A percentile compares a stretch with the other conserved stretches of the same genome.
phyloP scores from a whole-genome alignment of 257 asterid species.

The Linaria vulgaris region DNA sequence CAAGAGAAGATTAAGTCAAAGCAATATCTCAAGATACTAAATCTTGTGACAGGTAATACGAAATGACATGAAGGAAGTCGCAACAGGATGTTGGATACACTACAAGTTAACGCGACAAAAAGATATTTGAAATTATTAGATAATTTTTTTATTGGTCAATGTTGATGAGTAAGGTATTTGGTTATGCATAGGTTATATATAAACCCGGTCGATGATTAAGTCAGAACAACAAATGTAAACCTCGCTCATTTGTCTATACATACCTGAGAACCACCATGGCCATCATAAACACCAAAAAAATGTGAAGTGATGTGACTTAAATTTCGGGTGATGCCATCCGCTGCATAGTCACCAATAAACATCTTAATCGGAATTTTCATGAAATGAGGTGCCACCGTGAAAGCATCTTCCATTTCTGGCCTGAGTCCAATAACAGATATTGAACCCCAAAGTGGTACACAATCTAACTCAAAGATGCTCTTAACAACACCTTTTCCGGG shows the following conservation, averaged over 20 bases:
- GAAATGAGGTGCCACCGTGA: slow-evolving; percentile 57
- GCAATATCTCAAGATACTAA: too few species aligned
- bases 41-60: too few species aligned
- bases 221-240: too few species aligned
- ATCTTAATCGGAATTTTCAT: slow-evolving; percentile 72
- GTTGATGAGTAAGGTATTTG: too few species aligned
- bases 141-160: too few species aligned
- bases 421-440: slow-evolving; percentile 67
- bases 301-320: slow-evolving; percentile 78
- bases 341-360: slow-evolving; percentile 55
- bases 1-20: too few species aligned
- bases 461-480: slow-evolving; percentile 73
- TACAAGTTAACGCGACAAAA: too few species aligned
- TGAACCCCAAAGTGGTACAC: slow-evolving; percentile 85
- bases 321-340: slow-evolving; percentile 54
- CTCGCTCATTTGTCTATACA: neutral
- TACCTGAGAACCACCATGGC: slow-evolving; percentile 96
- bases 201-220: too few species aligned
- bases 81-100: too few species aligned
- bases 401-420: slow-evolving; percentile 87
- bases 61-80: too few species aligned
- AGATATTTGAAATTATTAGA: too few species aligned
- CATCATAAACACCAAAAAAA: slow-evolving; percentile 86
- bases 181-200: too few species aligned
- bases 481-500: slow-evolving; percentile 46